Evolutionary conservation across 306 rosid species (phyloP), one percentile per base, ranked within the genome.

Genomic region (Cucumis hystrix): DNA sequence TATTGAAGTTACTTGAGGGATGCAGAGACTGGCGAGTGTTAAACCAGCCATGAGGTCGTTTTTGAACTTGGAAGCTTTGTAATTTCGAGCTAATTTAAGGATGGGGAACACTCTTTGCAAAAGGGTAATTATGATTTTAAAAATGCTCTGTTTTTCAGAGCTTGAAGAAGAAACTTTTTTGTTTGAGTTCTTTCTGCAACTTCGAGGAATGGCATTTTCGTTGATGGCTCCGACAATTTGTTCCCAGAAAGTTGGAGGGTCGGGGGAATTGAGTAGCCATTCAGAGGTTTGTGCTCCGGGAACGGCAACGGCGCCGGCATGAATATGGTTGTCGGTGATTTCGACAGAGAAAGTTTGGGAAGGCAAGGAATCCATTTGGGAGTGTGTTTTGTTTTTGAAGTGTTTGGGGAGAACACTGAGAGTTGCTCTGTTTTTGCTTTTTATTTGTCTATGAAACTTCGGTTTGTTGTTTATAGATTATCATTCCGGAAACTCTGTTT

Each of bases 11-110:
- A 91, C 97, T 91, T 94, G 98, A 70, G 96, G 97, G 82, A 94
- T 90, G 84, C 98, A 84, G 17, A 92, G 95, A 81, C 96, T 90
- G 41, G 97, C 97, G 14, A 94, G 97, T 43, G 98, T 92, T 57
- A 92, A 84, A 75, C 97, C 98, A 6, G 97, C 91, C 79, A 94
- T 81, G 68, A 94, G 33, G 79, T 92, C 97, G 57, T 73, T 87
- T 75, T 86, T 90, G 64, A 90, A 94, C 79, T 80, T 84, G 12
- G 88, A 80, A 17, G 89, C 88, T 23, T 81, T 86, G 88, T 94
- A 94, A 30, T 76, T 69, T 79, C 79, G 82, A 59, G 88, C 82
- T 95, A 91, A 94, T 75, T 52, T 58, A 76, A 94, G 89, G 75
- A 94, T 90, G 13, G 98, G 97, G 63, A 94, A 92, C 37, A 90